phyloP scores from a whole-genome alignment of 1,284 basidiomycete species.

The Vanrija sp. region DNA sequence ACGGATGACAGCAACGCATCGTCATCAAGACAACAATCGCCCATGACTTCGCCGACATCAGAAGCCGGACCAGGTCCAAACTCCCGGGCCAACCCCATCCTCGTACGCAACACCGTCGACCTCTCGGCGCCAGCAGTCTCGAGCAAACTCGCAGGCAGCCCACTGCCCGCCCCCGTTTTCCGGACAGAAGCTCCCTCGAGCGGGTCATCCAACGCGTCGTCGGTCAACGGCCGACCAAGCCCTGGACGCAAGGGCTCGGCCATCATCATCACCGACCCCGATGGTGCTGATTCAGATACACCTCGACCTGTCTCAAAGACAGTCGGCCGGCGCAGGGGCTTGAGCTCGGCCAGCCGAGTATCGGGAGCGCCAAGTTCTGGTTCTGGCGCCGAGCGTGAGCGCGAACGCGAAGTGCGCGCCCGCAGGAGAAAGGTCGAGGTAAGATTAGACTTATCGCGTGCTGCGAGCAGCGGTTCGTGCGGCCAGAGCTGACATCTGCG shows the following conservation, averaged over 20 bases:
- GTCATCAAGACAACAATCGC: neutral
- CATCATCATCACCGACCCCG: slow-evolving; percentile 6
- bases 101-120: neutral
- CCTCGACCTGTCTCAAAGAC: no score
- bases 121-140: slow-evolving; percentile 3
- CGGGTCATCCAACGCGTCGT: slow-evolving; percentile 7
- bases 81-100: slow-evolving; percentile 8
- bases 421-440: slow-evolving; percentile 5
- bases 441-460: slow-evolving; percentile 4
- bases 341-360: slow-evolving; percentile 1
- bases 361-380: neutral
- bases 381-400: neutral
- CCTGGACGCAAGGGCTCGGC: neutral
- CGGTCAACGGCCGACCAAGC: neutral
- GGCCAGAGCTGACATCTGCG: neutral
- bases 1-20: slow-evolving; percentile 7
- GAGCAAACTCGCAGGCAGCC: neutral
- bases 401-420: neutral
- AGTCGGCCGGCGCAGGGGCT: slow-evolving; percentile 2
- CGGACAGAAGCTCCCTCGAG: neutral
- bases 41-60: slow-evolving; percentile 5
- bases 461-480: no score
- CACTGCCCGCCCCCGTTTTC: slow-evolving; percentile 13
- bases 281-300: no score
- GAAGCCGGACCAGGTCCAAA: slow-evolving; percentile 29